A percentile compares a stretch with the other conserved stretches of the same genome.
phyloP scores from a whole-genome alignment of 2,329 filamentous ascomycete genomes.

The Sclerotinia minor region DNA sequence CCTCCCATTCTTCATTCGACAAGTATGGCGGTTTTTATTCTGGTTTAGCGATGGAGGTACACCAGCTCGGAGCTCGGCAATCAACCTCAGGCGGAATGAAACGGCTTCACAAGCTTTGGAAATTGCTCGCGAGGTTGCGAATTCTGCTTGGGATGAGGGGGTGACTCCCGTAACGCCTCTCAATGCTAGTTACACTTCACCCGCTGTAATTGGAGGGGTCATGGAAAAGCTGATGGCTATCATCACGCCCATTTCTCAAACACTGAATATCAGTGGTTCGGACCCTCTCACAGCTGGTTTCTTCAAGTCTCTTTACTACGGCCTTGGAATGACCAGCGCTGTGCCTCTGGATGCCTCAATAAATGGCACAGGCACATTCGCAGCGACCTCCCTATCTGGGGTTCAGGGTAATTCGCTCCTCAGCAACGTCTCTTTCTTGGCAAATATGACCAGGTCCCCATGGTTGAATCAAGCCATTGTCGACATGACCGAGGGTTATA shows the following conservation, averaged over 20 bases:
- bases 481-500: conserved; percentile 83
- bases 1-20: conserved; percentile 87
- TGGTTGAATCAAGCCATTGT: conserved; percentile 77
- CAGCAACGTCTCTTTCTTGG: conserved; percentile 57
- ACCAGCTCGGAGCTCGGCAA: conserved; percentile 27
- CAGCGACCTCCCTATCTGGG: conserved; percentile 18
- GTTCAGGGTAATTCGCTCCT: conserved; percentile 49
- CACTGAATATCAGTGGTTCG: conserved; percentile 34
- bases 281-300: conserved; percentile 38
- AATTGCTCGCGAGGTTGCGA: conserved; percentile 34
- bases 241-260: conserved; percentile 36
- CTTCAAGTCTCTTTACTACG: conserved; percentile 38
- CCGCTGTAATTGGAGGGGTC: conserved; percentile 43
- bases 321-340: conserved; percentile 31
- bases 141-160: conserved; percentile 34
- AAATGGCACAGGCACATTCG: conserved; percentile 26
- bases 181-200: conserved; percentile 42
- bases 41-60: conserved; percentile 56
- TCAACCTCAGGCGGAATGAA: conserved; percentile 26
- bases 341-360: conserved; percentile 23
- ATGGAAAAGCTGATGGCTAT: conserved; percentile 43
- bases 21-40: conserved; percentile 90
- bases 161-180: conserved; percentile 39
- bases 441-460: conserved; percentile 66
- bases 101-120: conserved; percentile 33